A percentile compares a stretch with the other conserved stretches of the same genome.
phyloP scores from a whole-genome alignment of 2,329 filamentous ascomycete species.

The Phialophora verrucosa region DNA sequence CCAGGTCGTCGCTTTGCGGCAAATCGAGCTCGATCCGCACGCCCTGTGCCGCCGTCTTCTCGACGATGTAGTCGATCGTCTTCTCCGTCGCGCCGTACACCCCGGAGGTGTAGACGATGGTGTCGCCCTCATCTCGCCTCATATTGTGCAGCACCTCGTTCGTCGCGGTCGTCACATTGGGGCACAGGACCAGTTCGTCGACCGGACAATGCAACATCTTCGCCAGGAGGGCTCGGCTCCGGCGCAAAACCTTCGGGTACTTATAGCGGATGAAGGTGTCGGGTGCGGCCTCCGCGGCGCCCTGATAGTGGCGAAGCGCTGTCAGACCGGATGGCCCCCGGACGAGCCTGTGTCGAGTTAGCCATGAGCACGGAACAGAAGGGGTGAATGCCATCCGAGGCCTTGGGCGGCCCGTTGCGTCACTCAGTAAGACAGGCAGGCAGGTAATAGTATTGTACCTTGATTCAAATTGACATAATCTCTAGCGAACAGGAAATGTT shows the following conservation, averaged over 20 bases:
- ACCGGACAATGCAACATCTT: constrained; percentile 67
- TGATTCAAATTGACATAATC: constrained; percentile 4
- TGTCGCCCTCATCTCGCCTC: constrained; percentile 69
- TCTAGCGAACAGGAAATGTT: neutral
- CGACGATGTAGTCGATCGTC: constrained; percentile 72
- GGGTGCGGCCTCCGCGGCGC: constrained; percentile 67
- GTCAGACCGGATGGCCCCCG: constrained; percentile 69
- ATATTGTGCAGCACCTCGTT: constrained; percentile 80
- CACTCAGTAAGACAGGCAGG: neutral
- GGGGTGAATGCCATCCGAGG: neutral
- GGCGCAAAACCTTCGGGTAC: constrained; percentile 66
- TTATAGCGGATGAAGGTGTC: constrained; percentile 77
- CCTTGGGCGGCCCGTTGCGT: neutral
- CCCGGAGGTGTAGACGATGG: constrained; percentile 68
- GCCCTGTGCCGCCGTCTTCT: constrained; percentile 61
- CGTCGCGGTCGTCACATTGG: constrained; percentile 75
- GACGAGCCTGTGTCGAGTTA: constrained; percentile 68
- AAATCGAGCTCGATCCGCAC: constrained; percentile 68
- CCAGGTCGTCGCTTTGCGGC: constrained; percentile 70
- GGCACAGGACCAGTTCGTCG: constrained; percentile 73
- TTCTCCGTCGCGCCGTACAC: constrained; percentile 80
- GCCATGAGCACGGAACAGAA: neutral
- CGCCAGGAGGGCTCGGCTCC: constrained; percentile 68
- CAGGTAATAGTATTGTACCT: neutral
- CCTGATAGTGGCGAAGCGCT: constrained; percentile 68